phyloP scores from a whole-genome alignment of 73 alveolate species.

The Paramecium bursaria region DNA sequence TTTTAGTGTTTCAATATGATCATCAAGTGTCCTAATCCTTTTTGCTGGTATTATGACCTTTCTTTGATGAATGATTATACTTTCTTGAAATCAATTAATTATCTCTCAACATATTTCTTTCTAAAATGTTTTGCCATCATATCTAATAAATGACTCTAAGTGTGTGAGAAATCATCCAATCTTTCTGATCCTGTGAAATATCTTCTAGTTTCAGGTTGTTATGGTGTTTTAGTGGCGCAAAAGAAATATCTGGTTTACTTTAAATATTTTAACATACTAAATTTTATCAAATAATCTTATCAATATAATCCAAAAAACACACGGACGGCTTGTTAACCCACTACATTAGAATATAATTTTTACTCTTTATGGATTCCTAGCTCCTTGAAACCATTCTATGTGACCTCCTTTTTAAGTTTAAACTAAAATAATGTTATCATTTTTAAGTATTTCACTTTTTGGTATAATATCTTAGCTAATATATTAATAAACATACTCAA shows the following conservation, averaged over 20 bases:
- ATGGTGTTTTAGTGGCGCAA: no score
- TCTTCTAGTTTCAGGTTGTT: no score
- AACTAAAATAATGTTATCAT: conserved; percentile 15
- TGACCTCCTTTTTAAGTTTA: conserved; percentile 47
- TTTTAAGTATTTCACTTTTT: background rate
- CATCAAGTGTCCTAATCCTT: conserved; percentile 36
- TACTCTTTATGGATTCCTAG: conserved; percentile 22
- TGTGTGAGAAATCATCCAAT: no score
- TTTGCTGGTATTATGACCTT: conserved; percentile 54
- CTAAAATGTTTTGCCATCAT: background rate
- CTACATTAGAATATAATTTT: background rate
- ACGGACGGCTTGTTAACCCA: conserved; percentile 31
- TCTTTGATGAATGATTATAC: background rate
- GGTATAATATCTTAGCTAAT: no score
- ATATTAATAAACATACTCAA: background rate
- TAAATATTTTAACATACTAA: no score
- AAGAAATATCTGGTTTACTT: no score
- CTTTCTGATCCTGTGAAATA: no score
- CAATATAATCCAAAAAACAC: conserved; percentile 6
- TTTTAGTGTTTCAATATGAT: conserved; percentile 47
- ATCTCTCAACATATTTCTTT: background rate
- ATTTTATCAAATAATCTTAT: no score
- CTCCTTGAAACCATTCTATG: conserved; percentile 51
- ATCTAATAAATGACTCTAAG: no score
- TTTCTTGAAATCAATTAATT: background rate